Conservation (phyloP, 768 basidiomycete genomes). For the Hygrophorus pudorinus region DNA sequence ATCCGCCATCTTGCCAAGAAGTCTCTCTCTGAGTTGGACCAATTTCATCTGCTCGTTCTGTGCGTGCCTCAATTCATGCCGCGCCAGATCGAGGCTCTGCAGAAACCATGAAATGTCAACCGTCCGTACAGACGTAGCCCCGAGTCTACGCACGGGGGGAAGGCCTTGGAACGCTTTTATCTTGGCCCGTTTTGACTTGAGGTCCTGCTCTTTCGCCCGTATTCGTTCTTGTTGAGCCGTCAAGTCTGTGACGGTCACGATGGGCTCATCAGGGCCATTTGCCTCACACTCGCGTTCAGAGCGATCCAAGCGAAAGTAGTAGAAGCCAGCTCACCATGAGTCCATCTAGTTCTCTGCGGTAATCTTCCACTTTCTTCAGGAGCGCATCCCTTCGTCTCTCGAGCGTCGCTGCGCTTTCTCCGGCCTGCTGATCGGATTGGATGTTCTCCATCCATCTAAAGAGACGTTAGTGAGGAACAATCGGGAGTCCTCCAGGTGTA, state of each 20-base stretch:
- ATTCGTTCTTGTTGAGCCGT: slow-evolving; percentile 29
- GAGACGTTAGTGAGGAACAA: not conserved
- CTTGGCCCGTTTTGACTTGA: slow-evolving; percentile 34
- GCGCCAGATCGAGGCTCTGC: slow-evolving; percentile 38
- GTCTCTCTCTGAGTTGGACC: slow-evolving; percentile 35
- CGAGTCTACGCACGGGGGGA: slow-evolving; percentile 29
- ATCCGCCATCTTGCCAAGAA: slow-evolving; percentile 36
- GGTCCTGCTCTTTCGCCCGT: slow-evolving; percentile 22
- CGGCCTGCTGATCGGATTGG: slow-evolving; percentile 13
- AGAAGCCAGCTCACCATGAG: slow-evolving; percentile 19
- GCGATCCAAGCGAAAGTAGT: not conserved
- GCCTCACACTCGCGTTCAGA: slow-evolving; percentile 17
- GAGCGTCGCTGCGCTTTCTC: slow-evolving; percentile 20
- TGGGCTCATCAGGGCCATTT: slow-evolving; percentile 18
- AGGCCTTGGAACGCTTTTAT: slow-evolving; percentile 38
- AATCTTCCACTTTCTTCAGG: slow-evolving; percentile 38
- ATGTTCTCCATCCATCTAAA: slow-evolving; percentile 27
- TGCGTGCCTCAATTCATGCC: slow-evolving; percentile 29
- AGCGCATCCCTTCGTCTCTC: slow-evolving; percentile 32
- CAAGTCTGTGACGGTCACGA: slow-evolving; percentile 29
- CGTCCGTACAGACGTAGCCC: not conserved
- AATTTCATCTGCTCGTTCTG: slow-evolving; percentile 35
- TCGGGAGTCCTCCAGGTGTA: not conserved
- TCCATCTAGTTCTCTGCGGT: slow-evolving; percentile 29
- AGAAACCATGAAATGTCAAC: not conserved